Base-by-base conservation (phyloP, 371 early-diverging fungal genomes). In the Mortierella polycephala region DNA sequence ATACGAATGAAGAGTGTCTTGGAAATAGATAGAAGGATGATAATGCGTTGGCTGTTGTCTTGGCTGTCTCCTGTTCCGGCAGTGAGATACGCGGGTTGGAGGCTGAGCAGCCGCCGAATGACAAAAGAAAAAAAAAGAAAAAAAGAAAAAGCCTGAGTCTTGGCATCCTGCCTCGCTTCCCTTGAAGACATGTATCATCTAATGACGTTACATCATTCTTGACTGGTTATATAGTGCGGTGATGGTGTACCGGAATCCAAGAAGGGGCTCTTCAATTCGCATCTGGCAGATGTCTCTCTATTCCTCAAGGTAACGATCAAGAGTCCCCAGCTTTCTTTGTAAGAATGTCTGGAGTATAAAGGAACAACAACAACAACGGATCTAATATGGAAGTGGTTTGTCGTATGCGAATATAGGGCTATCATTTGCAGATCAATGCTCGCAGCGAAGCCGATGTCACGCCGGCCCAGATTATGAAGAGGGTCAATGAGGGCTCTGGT, bases 351-450 rank as follows among this genome's bases (percentile, higher is more conserved):
- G 10, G 47, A 40, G 18, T 13, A 56, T 40, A 40, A 40, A 40
- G 11, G 41, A 39, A n/a, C n/a, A 61, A 51, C 13, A 12, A 47
- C 52, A 37, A 37, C 16, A n/a, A 20, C 20, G 39, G 21, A 11
- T 58, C 10, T 45, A 9, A 6, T 30, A 30, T 30, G 30, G 30
- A 30, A 30, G 4, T 30, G 30, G 30, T 4, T 30, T 30, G 30
- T 30, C 30, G 30, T 2, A 30, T 30, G 30, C 4, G 30, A 30
- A 57, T 13, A 37, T 65, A 91, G 87, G 96, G 94, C 8, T 96
- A 88, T 76, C 96, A 97, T 71, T 89, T 97, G 57, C 91, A 95
- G 81, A 92, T 97, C 60, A 90, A 92, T 69, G 98, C 98, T n/a
- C 92, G 96, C 49, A 85, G 88, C 51, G 94, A 94, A 69, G 87